Conservation (phyloP, 2,329 filamentous ascomycete species). For the Fusarium sp. region DNA sequence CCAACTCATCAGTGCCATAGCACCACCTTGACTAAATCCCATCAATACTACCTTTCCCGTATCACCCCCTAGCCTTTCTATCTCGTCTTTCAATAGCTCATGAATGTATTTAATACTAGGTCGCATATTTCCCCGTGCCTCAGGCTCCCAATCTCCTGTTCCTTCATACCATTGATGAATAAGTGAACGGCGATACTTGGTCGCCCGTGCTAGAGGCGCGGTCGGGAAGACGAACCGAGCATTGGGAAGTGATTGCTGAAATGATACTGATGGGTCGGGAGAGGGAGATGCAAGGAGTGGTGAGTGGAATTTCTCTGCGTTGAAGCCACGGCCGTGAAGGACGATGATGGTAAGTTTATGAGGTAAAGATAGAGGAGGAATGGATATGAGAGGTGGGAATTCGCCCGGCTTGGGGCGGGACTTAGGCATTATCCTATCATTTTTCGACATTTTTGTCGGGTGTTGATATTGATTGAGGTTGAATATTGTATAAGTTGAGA, state of each 20-base stretch:
- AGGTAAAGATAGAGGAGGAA: slow-evolving; percentile 40
- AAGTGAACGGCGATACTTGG: slow-evolving; percentile 49
- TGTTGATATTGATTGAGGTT: not conserved
- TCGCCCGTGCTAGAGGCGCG: slow-evolving; percentile 54
- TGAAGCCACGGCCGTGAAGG: slow-evolving; percentile 63
- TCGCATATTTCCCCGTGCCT: slow-evolving; percentile 52
- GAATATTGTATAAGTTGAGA: not conserved
- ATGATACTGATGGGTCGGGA: slow-evolving; percentile 19
- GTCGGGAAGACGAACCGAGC: slow-evolving; percentile 65
- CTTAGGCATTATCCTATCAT: not conserved
- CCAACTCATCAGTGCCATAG: slow-evolving; percentile 57
- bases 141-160: slow-evolving; percentile 52
- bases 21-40: slow-evolving; percentile 68
- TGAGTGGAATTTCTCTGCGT: slow-evolving; percentile 55
- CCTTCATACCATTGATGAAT: slow-evolving; percentile 55
- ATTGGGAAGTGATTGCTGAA: slow-evolving; percentile 54
- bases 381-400: slow-evolving; percentile 40
- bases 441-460: not conserved
- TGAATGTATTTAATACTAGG: slow-evolving; percentile 58
- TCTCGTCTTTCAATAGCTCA: slow-evolving; percentile 53
- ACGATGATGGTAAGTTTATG: slow-evolving; percentile 62
- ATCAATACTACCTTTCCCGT: slow-evolving; percentile 58
- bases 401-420: slow-evolving; percentile 31
- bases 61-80: slow-evolving; percentile 51
- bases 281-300: slow-evolving; percentile 52